A percentile compares a stretch with the other conserved stretches of the same genome.
Conservation (phyloP, 2,329 filamentous ascomycete species). For the Taxawa tesnikishii region DNA sequence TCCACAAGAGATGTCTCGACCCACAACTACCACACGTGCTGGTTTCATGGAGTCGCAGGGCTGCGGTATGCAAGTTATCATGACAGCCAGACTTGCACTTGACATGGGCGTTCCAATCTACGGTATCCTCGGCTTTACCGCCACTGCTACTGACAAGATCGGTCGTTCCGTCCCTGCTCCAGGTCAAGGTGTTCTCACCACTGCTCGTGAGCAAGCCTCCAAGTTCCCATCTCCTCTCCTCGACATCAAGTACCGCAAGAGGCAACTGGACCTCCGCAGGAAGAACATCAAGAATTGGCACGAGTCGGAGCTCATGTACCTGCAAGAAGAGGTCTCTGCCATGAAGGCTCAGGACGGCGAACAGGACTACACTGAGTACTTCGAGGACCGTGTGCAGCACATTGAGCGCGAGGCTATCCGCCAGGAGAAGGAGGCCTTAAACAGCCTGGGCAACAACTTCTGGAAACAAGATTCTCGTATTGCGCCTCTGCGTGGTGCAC, state of each 20-base stretch:
- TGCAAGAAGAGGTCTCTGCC: constrained; percentile 83
- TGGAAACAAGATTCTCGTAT: constrained; percentile 94
- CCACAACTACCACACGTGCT: constrained; percentile 89
- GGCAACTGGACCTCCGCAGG: constrained; percentile 88
- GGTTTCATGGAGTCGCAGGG: constrained; percentile 99
- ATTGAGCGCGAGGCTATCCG: constrained; percentile 78
- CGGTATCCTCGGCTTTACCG: constrained; percentile 83
- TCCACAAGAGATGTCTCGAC: constrained; percentile 93
- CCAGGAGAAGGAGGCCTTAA: constrained; percentile 86
- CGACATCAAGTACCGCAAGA: constrained; percentile 93
- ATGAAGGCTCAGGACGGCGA: constrained; percentile 67
- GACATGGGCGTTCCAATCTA: constrained; percentile 99
- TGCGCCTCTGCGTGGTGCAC: constrained; percentile 85
- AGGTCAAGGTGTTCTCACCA: constrained; percentile 92
- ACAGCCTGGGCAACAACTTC: constrained; percentile 94
- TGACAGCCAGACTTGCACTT: constrained; percentile 89
- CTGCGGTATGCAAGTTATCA: constrained; percentile 95
- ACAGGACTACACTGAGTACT: constrained; percentile 75
- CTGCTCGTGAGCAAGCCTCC: constrained; percentile 77
- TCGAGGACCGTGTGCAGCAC: constrained; percentile 71
- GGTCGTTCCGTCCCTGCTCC: constrained; percentile 93
- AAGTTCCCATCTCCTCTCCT: constrained; percentile 92
- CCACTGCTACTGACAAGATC: constrained; percentile 97
- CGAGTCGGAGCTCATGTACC: constrained; percentile 83
- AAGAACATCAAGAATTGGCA: constrained; percentile 95